Percentiles rank a stretch among this genome's conserved stretches.
Conservation (phyloP, 2,329 filamentous ascomycete species). For the Cucurbitaria berberidis region DNA sequence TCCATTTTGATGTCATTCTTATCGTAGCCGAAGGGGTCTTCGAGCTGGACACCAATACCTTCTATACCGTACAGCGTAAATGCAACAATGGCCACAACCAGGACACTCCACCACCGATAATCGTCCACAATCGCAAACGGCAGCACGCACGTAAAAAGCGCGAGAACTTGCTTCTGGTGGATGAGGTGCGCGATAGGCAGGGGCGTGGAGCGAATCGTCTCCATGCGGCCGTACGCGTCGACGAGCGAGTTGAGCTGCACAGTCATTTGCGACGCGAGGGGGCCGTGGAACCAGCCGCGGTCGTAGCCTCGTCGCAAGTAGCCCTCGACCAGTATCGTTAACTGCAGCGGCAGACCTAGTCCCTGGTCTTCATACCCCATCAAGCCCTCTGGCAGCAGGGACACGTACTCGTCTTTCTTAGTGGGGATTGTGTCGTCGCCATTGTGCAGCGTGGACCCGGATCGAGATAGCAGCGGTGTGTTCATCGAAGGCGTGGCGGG, state of each 20-base stretch:
- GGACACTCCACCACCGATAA: slow-evolving; percentile 67
- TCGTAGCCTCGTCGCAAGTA: slow-evolving; percentile 65
- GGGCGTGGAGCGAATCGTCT: slow-evolving; percentile 69
- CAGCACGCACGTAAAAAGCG: slow-evolving; percentile 64
- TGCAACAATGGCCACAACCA: slow-evolving; percentile 64
- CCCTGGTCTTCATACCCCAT: slow-evolving; percentile 64
- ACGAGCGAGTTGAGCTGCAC: slow-evolving; percentile 63
- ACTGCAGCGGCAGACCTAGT: slow-evolving; percentile 64
- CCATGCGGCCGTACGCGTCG: slow-evolving; percentile 67
- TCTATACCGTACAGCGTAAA: slow-evolving; percentile 71
- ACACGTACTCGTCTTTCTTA: slow-evolving; percentile 57
- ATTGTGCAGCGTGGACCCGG: slow-evolving; percentile 19
- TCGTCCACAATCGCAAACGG: slow-evolving; percentile 69
- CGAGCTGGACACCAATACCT: slow-evolving; percentile 67
- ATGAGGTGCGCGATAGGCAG: slow-evolving; percentile 70
- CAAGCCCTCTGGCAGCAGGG: slow-evolving; percentile 57
- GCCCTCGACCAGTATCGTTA: slow-evolving; percentile 65
- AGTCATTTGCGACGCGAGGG: slow-evolving; percentile 64
- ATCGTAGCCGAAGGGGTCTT: slow-evolving; percentile 71
- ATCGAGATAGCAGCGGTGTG: slow-evolving; percentile 29
- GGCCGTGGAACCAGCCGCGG: slow-evolving; percentile 65
- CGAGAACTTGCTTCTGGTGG: slow-evolving; percentile 68
- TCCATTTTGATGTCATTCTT: slow-evolving; percentile 73
- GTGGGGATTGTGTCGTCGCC: slow-evolving; percentile 41
- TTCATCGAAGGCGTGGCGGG: slow-evolving; percentile 20